phyloP scores from a whole-genome alignment of 805 yeast species.

The Starmerella potacharoeniae region DNA sequence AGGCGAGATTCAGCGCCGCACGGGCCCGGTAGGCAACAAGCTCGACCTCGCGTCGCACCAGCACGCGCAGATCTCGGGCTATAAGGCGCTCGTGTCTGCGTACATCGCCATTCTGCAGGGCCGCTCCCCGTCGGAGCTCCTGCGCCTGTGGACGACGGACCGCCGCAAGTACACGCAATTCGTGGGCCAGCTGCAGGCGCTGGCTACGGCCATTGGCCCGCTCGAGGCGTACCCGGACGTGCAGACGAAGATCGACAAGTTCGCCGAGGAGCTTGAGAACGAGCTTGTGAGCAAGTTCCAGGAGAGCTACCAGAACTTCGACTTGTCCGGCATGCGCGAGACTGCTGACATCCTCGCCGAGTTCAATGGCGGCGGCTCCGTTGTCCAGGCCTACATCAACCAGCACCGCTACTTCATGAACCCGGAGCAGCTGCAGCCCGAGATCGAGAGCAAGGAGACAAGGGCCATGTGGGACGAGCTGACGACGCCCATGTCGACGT shows the following conservation, averaged over 20 bases:
- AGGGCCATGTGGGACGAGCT: conserved; percentile 43
- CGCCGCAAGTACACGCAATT: conserved; percentile 57
- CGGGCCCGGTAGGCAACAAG: conserved; percentile 25
- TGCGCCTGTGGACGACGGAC: conserved; percentile 45
- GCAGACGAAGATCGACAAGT: conserved; percentile 45
- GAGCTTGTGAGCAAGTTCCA: conserved; percentile 59
- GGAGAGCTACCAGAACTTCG: conserved; percentile 57
- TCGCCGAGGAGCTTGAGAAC: conserved; percentile 66
- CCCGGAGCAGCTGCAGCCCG: conserved; percentile 28
- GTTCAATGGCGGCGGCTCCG: conserved; percentile 76
- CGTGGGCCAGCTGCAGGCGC: conserved; percentile 49
- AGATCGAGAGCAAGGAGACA: conserved; percentile 20
- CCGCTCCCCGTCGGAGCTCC: conserved; percentile 44
- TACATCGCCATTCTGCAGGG: conserved; percentile 65
- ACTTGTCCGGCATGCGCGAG: conserved; percentile 60
- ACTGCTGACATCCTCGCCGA: conserved; percentile 60
- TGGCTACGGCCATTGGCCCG: conserved; percentile 50
- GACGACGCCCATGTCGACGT: conserved; percentile 45
- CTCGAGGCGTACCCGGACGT: conserved; percentile 23
- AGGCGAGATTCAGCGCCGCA: conserved; percentile 25
- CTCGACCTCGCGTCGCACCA: conserved; percentile 41
- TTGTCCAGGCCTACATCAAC: conserved; percentile 69
- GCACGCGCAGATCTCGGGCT: conserved; percentile 59
- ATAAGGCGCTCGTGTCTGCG: conserved; percentile 61
- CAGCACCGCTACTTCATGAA: conserved; percentile 61